phyloP scores from a whole-genome alignment of 192 early-diverging fungal species.

The Spizellomyces sp. region DNA sequence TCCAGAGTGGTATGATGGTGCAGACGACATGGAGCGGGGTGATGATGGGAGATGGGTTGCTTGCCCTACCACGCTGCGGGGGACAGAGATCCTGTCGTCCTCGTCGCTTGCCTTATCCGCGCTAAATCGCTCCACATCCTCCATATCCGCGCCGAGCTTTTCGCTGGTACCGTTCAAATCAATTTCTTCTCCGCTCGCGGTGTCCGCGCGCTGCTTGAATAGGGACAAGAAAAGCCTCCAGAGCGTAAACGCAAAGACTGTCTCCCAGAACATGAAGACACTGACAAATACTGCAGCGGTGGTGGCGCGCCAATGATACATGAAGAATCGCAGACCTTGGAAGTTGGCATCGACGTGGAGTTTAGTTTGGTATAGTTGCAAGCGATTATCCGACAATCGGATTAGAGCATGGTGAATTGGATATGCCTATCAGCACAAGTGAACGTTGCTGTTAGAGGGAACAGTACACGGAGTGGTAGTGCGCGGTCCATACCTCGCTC shows the following conservation, averaged over 20 bases:
- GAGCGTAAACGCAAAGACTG: conserved; percentile 29
- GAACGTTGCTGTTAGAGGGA: neutral
- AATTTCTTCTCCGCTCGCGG: neutral
- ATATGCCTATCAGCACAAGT: conserved; percentile 17
- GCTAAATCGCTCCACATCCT: neutral
- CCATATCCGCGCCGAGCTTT: neutral
- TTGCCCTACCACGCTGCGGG: neutral
- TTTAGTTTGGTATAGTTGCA: conserved; percentile 57
- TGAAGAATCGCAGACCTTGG: conserved; percentile 70
- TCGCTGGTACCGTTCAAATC: neutral
- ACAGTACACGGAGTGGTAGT: neutral
- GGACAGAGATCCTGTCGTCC: neutral
- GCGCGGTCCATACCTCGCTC: conserved; percentile 24
- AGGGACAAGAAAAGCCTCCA: conserved; percentile 27
- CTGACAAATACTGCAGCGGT: conserved; percentile 61
- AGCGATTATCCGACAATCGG: conserved; percentile 43
- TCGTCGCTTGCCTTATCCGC: neutral
- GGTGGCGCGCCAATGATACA: conserved; percentile 72
- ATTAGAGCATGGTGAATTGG: conserved; percentile 55
- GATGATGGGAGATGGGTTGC: conserved; percentile 1
- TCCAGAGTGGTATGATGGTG: conserved; percentile 24
- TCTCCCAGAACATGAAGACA: conserved; percentile 57
- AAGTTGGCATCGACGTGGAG: conserved; percentile 61
- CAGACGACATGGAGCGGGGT: conserved; percentile 25
- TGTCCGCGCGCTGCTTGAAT: conserved; percentile 4